Percentiles rank a stretch among this genome's conserved stretches.
phyloP scores from a whole-genome alignment of 1,139 yeast genomes.

The Zygosaccharomyces pseudobailii region DNA sequence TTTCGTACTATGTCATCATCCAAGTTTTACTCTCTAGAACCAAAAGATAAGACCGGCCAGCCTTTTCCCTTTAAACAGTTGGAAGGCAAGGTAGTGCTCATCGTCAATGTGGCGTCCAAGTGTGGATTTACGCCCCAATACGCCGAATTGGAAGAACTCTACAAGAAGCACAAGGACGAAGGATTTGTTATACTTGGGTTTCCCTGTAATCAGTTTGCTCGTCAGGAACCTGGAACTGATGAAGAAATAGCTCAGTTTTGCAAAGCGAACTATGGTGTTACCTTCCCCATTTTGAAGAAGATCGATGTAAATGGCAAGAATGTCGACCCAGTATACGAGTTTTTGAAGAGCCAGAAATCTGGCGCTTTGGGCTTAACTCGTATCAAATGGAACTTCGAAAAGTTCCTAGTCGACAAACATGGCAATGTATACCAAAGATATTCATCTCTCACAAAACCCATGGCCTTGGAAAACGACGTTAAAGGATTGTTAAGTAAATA shows the following conservation, averaged over 20 bases:
- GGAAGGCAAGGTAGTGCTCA: conserved; percentile 83
- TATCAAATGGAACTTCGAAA: conserved; percentile 93
- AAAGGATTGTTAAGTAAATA: conserved; percentile 38
- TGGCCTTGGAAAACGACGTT: conserved; percentile 47
- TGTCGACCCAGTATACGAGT: conserved; percentile 77
- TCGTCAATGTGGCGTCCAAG: conserved; percentile 91
- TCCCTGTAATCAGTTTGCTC: conserved; percentile 89
- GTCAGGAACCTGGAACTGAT: conserved; percentile 78
- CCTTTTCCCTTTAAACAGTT: conserved; percentile 63
- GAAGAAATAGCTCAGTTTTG: conserved; percentile 63
- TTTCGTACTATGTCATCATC: conserved; percentile 22
- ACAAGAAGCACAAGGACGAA: conserved; percentile 69
- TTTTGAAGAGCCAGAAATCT: conserved; percentile 52
- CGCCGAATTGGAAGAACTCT: conserved; percentile 73
- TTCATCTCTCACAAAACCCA: conserved; percentile 66
- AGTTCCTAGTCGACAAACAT: conserved; percentile 66
- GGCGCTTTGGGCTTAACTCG: conserved; percentile 76
- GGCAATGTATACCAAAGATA: conserved; percentile 74
- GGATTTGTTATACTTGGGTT: conserved; percentile 82
- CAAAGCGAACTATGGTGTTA: conserved; percentile 66
- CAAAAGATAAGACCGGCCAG: conserved; percentile 54
- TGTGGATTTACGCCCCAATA: conserved; percentile 89
- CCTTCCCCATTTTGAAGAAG: conserved; percentile 85
- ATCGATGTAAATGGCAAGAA: conserved; percentile 82
- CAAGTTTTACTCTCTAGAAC: conserved; percentile 52